Evolutionary conservation across 352 stramenopile species (phyloP).

Genomic region (Phytophthora rubi): DNA sequence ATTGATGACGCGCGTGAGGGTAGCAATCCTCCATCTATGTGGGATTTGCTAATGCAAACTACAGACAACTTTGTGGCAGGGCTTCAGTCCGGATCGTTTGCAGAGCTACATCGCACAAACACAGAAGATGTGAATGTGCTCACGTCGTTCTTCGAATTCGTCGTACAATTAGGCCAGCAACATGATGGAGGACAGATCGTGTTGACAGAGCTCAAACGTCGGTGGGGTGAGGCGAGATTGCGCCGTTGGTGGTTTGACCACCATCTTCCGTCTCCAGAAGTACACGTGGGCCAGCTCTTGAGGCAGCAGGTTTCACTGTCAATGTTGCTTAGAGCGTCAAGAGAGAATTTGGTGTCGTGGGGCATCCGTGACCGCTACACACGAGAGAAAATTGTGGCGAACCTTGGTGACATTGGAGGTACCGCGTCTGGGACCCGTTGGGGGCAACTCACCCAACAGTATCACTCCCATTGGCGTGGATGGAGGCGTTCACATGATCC

Average conservation of each 20-base stretch:
- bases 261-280: conserved; percentile 45
- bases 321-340: conserved; percentile 55
- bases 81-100: conserved; percentile 45
- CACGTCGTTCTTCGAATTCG: conserved; percentile 62
- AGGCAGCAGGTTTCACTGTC: conserved; percentile 52
- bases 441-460: not conserved
- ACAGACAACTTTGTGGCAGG: conserved; percentile 49
- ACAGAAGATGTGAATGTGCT: conserved; percentile 51
- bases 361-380: conserved; percentile 59
- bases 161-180: conserved; percentile 53
- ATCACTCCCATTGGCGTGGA: conserved; percentile 38
- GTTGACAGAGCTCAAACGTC: conserved; percentile 41
- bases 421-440: not conserved
- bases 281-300: conserved; percentile 48
- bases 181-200: conserved; percentile 28
- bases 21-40: conserved; percentile 32
- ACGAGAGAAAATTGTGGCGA: conserved; percentile 59
- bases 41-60: conserved; percentile 54
- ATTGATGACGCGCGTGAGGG: conserved; percentile 14
- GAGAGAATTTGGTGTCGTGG: conserved; percentile 77
- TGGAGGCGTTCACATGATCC: conserved; percentile 60
- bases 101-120: conserved; percentile 33
- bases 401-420: conserved; percentile 24
- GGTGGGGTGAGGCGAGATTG: conserved; percentile 61
- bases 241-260: conserved; percentile 61